Base-by-base conservation (phyloP, 441 rosid genomes). In the Adansonia grandidieri region DNA sequence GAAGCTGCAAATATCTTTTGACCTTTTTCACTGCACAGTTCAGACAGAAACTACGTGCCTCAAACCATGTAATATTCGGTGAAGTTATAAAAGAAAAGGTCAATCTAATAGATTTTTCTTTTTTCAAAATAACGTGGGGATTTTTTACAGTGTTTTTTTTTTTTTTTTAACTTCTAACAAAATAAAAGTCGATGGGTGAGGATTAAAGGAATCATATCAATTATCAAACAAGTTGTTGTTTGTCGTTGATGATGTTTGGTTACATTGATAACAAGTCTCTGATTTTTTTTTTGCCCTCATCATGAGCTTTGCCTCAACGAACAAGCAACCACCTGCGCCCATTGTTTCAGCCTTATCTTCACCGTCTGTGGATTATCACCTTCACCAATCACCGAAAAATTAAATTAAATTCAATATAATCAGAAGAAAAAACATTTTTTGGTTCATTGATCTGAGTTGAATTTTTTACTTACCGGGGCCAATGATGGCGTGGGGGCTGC, bases 281-380 rank as follows among this genome's bases (percentile, higher is more conserved):
- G 81, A 58, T 68, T 67, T 19, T 66, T 54, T 22, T 15, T 14
- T 15, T 6, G 1, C 28, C 70, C 4, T 45, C 74, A 75, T 65
- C 82, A 74, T 1, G 90, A 81, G 37, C 82, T 80, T 79, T 90
- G 91, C 58, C 84, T 81, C 75, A 90, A 89, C 64, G 91, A 75
- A 78, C 93, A 90, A 32, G 89, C 93, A 80, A 90, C 93, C 84
- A 90, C 89, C 76, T 85, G 89, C 58, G 93, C 93, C 93, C 93
- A 90, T 51, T 88, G 93, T 76, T 83, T 86, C 79, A 90, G 77
- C 86, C 88, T 87, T 79, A 85, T 88, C 87, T 88, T 90, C 85
- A 90, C 86, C 80, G 86, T 81, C 78, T 86, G 79, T 2, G 91
- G 91, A 84, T 86, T 84, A 68, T 87, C 90, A 63, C 88, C 93